These are phyloP conservation scores for Choiromyces venosus DNA, from an alignment of 495 filamentous ascomycete species.

Conservation along the genomic window DNA sequence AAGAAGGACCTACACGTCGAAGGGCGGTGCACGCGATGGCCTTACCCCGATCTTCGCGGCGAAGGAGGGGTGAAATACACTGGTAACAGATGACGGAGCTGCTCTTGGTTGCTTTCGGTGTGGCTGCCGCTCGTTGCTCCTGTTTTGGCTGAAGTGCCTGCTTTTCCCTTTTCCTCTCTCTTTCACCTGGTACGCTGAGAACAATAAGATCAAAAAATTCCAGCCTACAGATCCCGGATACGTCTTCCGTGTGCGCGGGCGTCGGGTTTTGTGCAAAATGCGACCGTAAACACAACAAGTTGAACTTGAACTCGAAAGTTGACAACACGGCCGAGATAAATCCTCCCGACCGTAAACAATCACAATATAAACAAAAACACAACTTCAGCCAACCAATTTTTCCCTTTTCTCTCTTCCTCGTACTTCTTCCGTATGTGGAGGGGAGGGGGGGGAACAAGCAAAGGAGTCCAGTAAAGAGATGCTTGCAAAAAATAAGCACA, in stretches of 20 bases:
- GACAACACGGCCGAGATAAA: neutral
- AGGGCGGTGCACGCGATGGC: slow-evolving; percentile 1
- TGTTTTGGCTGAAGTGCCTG: neutral
- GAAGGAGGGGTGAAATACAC: neutral
- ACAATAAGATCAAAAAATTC: slow-evolving; percentile 1
- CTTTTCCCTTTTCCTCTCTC: neutral
- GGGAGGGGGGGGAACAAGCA: neutral
- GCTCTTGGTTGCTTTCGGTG: neutral
- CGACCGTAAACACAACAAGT: slow-evolving; percentile 21
- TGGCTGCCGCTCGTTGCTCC: neutral
- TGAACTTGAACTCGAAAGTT: neutral
- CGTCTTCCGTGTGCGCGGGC: slow-evolving; percentile 33
- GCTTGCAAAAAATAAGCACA: neutral
- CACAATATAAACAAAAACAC: neutral
- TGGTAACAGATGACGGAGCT: neutral
- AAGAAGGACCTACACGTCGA: neutral
- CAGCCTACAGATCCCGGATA: slow-evolving; percentile 36
- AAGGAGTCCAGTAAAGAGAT: slow-evolving; percentile 1
- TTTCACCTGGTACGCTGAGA: neutral
- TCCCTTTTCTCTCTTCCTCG: neutral
- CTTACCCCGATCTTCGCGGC: slow-evolving; percentile 3
- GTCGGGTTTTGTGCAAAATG: slow-evolving; percentile 34
- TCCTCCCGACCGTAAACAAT: neutral
- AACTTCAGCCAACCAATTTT: neutral
- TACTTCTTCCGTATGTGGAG: neutral